Percentiles rank a stretch among this genome's conserved stretches.
Conservation (phyloP, 2,329 filamentous ascomycete species). For the Stylonectria norvegica region DNA sequence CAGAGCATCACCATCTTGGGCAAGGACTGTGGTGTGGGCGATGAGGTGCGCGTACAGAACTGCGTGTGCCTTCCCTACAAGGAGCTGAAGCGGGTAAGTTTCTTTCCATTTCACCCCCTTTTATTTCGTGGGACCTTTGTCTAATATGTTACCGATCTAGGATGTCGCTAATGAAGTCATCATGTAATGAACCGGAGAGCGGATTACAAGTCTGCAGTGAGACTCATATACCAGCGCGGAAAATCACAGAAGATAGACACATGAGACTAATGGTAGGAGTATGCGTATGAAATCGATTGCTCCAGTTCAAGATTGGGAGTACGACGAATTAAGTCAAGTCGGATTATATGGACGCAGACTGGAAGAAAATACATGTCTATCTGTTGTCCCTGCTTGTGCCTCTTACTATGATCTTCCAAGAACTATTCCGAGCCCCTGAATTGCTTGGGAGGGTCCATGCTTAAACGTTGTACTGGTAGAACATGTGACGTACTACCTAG, state of each 20-base stretch:
- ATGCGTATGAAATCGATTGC: too few relatives aligned
- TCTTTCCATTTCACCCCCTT: neutral
- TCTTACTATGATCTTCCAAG: too few relatives aligned
- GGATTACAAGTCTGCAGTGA: too few relatives aligned
- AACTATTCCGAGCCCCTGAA: too few relatives aligned
- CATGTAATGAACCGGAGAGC: slow-evolving; percentile 70
- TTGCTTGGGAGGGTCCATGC: too few relatives aligned
- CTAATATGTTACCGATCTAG: slow-evolving; percentile 43
- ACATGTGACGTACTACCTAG: too few relatives aligned
- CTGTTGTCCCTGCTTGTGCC: too few relatives aligned
- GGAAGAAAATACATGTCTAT: too few relatives aligned
- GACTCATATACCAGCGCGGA: neutral
- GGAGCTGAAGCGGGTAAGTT: slow-evolving; percentile 87
- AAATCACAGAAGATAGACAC: neutral
- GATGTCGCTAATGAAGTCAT: slow-evolving; percentile 87
- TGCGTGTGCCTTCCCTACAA: slow-evolving; percentile 97
- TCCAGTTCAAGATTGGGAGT: too few relatives aligned
- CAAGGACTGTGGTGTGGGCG: slow-evolving; percentile 90
- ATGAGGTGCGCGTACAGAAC: slow-evolving; percentile 95
- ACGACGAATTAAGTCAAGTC: too few relatives aligned
- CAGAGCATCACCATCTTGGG: slow-evolving; percentile 97
- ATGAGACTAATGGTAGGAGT: neutral
- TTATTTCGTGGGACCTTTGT: neutral
- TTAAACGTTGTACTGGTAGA: too few relatives aligned
- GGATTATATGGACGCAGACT: too few relatives aligned